Evolutionary conservation across 2,329 filamentous ascomycete genomes (phyloP).

Genomic region (Trichoderma cornu-damae): DNA sequence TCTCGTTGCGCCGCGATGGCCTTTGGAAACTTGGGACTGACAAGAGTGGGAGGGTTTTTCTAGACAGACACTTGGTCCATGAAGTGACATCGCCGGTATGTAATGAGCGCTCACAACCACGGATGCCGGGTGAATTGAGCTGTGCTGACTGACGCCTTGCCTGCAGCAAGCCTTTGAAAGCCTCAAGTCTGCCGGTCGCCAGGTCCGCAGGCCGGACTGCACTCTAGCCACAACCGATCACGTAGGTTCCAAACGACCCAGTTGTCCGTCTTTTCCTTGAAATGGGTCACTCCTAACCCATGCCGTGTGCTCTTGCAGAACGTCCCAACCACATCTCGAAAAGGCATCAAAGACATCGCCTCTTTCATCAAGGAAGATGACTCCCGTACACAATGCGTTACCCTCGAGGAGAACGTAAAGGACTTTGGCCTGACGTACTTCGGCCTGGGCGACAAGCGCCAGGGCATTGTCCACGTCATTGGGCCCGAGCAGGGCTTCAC

Average conservation of each 20-base stretch:
- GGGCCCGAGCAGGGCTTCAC: constrained; percentile 99
- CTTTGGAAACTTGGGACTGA: neutral
- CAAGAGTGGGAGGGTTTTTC: constrained; percentile 3
- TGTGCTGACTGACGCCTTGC: neutral
- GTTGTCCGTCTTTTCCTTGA: neutral
- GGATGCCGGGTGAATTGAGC: neutral
- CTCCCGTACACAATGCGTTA: constrained; percentile 88
- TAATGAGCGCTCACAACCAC: constrained; percentile 20
- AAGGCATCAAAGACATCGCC: constrained; percentile 87
- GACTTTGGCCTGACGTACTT: constrained; percentile 97
- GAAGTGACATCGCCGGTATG: constrained; percentile 94
- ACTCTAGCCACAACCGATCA: constrained; percentile 96
- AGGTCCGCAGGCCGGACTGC: constrained; percentile 90
- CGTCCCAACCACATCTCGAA: constrained; percentile 84
- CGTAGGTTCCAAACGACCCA: constrained; percentile 51
- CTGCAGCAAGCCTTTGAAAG: constrained; percentile 92
- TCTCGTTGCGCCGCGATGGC: neutral
- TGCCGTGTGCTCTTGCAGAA: constrained; percentile 54
- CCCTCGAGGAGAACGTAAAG: constrained; percentile 95
- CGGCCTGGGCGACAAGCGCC: constrained; percentile 89
- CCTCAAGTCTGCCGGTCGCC: constrained; percentile 78
- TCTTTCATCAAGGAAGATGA: constrained; percentile 94
- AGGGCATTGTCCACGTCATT: constrained; percentile 98
- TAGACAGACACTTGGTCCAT: constrained; percentile 92
- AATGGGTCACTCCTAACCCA: neutral